A percentile compares a stretch with the other conserved stretches of the same genome.
phyloP scores from a whole-genome alignment of 768 basidiomycete species.

The Obba rivulosa region DNA sequence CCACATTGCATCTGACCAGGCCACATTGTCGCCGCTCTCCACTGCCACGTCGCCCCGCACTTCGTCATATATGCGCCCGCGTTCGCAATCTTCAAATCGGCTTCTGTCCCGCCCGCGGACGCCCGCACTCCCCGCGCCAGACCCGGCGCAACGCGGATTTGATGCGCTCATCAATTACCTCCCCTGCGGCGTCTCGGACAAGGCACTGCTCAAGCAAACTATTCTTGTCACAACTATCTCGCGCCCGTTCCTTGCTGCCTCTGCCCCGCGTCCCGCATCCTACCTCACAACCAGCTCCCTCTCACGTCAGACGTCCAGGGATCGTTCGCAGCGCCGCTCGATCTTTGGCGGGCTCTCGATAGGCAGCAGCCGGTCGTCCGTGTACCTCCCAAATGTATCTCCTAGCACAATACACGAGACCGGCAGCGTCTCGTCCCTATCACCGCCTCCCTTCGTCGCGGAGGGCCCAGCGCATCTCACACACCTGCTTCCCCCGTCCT shows the following conservation, averaged over 20 bases:
- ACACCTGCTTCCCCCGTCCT: conserved; percentile 25
- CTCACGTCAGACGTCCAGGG: background rate
- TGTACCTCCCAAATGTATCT: conserved; percentile 8
- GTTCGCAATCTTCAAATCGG: conserved; percentile 5
- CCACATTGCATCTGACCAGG: conserved; percentile 4
- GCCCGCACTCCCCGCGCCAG: conserved; percentile 17
- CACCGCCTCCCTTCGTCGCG: background rate
- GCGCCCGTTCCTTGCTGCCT: conserved; percentile 29
- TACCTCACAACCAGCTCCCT: conserved; percentile 2
- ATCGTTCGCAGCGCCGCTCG: background rate
- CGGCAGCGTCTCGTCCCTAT: background rate
- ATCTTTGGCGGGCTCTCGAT: conserved; percentile 5
- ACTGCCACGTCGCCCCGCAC: conserved; percentile 1
- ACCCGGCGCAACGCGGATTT: conserved; percentile 31
- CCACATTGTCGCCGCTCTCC: conserved; percentile 1
- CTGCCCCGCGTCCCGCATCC: conserved; percentile 1
- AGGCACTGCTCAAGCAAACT: conserved; percentile 30
- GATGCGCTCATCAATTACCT: conserved; percentile 35
- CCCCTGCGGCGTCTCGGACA: conserved; percentile 25
- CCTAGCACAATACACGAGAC: conserved; percentile 10
- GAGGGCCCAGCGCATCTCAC: conserved; percentile 21
- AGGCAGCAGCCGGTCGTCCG: conserved; percentile 8
- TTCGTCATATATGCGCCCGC: conserved; percentile 8
- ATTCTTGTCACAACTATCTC: conserved; percentile 37
- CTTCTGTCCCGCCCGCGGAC: conserved; percentile 7